Evolutionary conservation across 1,284 basidiomycete species (phyloP).

Genomic region (Heliocybe sulcata): DNA sequence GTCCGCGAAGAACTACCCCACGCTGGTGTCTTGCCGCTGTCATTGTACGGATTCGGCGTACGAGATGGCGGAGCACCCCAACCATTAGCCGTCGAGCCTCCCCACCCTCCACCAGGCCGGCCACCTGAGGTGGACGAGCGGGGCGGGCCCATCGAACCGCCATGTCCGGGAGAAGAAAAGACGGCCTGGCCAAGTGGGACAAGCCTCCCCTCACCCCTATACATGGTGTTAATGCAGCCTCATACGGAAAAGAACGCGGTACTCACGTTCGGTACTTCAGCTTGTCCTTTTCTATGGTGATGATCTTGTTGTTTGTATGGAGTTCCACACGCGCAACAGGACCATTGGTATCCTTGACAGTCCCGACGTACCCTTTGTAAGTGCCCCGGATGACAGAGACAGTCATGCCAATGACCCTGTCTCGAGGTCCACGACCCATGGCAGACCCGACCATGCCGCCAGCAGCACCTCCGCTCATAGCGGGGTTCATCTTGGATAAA

Average conservation of each 20-base stretch:
- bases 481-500: slow-evolving; percentile 95
- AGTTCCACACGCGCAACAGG: slow-evolving; percentile 87
- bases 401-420: slow-evolving; percentile 76
- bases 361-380: slow-evolving; percentile 88
- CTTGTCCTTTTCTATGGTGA: slow-evolving; percentile 81
- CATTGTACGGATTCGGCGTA: slow-evolving; percentile 53
- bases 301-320: slow-evolving; percentile 84
- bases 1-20: slow-evolving; percentile 56
- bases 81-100: slow-evolving; percentile 31
- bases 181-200: slow-evolving; percentile 29
- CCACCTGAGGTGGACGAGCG: slow-evolving; percentile 10
- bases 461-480: slow-evolving; percentile 52
- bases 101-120: slow-evolving; percentile 7
- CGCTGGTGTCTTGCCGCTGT: slow-evolving; percentile 46
- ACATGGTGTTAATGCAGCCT: background rate
- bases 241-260: background rate
- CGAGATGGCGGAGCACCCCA: slow-evolving; percentile 32
- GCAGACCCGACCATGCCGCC: slow-evolving; percentile 80
- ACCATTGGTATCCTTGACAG: slow-evolving; percentile 95
- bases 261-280: slow-evolving; percentile 74
- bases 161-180: slow-evolving; percentile 10
- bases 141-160: slow-evolving; percentile 26
- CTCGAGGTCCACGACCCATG: slow-evolving; percentile 69
- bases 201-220: slow-evolving; percentile 49
- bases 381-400: slow-evolving; percentile 86